Evolutionary conservation across 2,329 filamentous ascomycete genomes (phyloP).

Genomic region (Fusarium sarcochroum): DNA sequence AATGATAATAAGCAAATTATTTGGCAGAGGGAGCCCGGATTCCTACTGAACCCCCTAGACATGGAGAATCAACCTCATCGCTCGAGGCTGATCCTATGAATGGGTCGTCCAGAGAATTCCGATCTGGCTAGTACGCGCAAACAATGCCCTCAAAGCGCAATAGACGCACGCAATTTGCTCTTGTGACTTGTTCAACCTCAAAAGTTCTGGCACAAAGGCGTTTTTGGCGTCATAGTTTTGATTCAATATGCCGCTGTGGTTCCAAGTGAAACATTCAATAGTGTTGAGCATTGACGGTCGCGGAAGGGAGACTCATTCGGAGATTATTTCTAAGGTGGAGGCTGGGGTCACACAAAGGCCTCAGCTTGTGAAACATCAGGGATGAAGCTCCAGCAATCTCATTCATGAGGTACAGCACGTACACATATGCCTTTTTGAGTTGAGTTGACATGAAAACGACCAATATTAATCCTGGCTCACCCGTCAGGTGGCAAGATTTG

Average conservation of each 20-base stretch:
- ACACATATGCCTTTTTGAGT: slow-evolving; percentile 29
- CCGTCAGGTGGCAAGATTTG: slow-evolving; percentile 29
- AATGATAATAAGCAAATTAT: too few relatives aligned
- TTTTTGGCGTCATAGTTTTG: slow-evolving; percentile 5
- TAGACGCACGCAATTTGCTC: slow-evolving; percentile 10
- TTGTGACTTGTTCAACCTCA: slow-evolving; percentile 11
- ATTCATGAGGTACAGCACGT: slow-evolving; percentile 20
- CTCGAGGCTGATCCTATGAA: slow-evolving; percentile 28
- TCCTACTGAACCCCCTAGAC: too few relatives aligned
- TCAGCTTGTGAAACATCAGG: slow-evolving; percentile 34
- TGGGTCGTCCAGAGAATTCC: slow-evolving; percentile 5
- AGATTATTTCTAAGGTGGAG: slow-evolving; percentile 39
- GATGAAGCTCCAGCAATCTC: slow-evolving; percentile 22
- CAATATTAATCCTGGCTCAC: slow-evolving; percentile 30
- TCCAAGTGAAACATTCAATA: slow-evolving; percentile 15
- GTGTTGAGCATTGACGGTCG: slow-evolving; percentile 2
- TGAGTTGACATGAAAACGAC: slow-evolving; percentile 16
- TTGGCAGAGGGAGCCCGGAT: too few relatives aligned
- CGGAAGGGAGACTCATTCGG: slow-evolving; percentile 26
- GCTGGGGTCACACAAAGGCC: slow-evolving; percentile 29
- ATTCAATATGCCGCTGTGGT: slow-evolving; percentile 12
- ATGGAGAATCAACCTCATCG: slow-evolving; percentile 34
- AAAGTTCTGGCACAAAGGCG: slow-evolving; percentile 8
- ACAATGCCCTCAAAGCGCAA: slow-evolving; percentile 14
- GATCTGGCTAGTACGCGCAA: slow-evolving; percentile 14